These are phyloP conservation scores for Cutaneotrichosporon mucoides DNA, from an alignment of 1,284 basidiomycete genomes.

Conservation along the genomic window DNA sequence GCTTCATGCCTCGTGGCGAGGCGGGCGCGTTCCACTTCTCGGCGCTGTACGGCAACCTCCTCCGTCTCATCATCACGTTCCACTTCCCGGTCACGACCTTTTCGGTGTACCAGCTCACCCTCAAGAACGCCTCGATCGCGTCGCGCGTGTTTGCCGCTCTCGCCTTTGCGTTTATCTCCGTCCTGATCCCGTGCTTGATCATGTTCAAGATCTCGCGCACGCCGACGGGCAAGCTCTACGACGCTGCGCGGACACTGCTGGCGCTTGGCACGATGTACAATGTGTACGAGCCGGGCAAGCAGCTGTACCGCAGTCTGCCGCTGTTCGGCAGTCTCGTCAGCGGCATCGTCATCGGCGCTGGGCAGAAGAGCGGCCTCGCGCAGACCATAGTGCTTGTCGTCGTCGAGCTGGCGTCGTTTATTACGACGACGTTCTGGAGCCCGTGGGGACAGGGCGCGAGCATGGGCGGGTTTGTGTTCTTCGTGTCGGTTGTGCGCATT, in stretches of 20 bases:
- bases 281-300: constrained; percentile 84
- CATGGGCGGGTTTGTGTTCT: constrained; percentile 89
- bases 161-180: constrained; percentile 67
- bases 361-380: constrained; percentile 80
- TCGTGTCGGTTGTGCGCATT: constrained; percentile 84
- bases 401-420: constrained; percentile 72
- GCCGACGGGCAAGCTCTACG: constrained; percentile 84
- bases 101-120: constrained; percentile 77
- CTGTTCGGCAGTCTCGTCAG: constrained; percentile 76
- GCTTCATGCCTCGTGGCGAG: constrained; percentile 47
- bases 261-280: constrained; percentile 92
- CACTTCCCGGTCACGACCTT: constrained; percentile 91
- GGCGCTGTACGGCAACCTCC: constrained; percentile 68
- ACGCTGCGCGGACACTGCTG: constrained; percentile 86
- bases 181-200: constrained; percentile 70
- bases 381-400: constrained; percentile 86
- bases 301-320: constrained; percentile 77
- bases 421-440: constrained; percentile 86
- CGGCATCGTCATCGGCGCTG: constrained; percentile 78
- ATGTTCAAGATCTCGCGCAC: constrained; percentile 71
- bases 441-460: constrained; percentile 95
- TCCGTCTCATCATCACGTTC: constrained; percentile 83
- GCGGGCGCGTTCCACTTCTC: constrained; percentile 50
- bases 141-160: constrained; percentile 46
- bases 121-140: constrained; percentile 54